Evolutionary conservation across 164 flowering plant species (phyloP).

Genomic region (Kingdonia uniflora): DNA sequence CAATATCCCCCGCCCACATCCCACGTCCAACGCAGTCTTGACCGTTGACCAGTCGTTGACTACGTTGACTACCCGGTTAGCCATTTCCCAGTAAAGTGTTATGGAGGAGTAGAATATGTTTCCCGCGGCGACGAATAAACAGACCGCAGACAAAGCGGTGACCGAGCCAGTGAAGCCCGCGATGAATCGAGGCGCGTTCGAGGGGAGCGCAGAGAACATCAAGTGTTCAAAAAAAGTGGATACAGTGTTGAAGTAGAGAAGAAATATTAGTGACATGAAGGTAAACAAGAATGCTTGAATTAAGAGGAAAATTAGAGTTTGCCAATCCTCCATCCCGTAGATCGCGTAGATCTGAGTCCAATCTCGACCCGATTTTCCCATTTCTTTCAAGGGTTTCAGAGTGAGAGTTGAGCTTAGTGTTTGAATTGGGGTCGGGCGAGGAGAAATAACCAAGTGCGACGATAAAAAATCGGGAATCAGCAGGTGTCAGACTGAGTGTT

Average conservation of each 20-base stretch:
- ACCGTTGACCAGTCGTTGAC: slow-evolving; percentile 85
- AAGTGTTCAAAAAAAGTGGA: slow-evolving; percentile 52
- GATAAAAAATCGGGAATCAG: too few species aligned
- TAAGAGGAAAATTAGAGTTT: slow-evolving; percentile 54
- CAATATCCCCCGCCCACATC: slow-evolving; percentile 87
- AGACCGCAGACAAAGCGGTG: slow-evolving; percentile 61
- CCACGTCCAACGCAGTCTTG: slow-evolving; percentile 71
- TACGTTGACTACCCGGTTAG: slow-evolving; percentile 58
- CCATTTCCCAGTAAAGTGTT: slow-evolving; percentile 70
- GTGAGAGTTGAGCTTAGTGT: too few species aligned
- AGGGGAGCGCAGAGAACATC: slow-evolving; percentile 27
- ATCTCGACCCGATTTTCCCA: slow-evolving; percentile 59
- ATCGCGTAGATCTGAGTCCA: slow-evolving; percentile 91
- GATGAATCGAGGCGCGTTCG: slow-evolving; percentile 45
- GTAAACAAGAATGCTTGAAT: slow-evolving; percentile 55
- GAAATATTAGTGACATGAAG: slow-evolving; percentile 40
- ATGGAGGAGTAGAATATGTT: slow-evolving; percentile 75
- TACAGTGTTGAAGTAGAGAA: slow-evolving; percentile 45
- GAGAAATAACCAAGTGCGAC: too few species aligned
- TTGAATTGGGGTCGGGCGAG: too few species aligned
- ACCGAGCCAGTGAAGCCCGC: slow-evolving; percentile 78
- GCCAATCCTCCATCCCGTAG: slow-evolving; percentile 86
- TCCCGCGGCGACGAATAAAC: slow-evolving; percentile 71
- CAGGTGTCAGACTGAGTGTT: too few species aligned
- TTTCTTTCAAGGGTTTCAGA: slow-evolving; percentile 6